Conservation (phyloP, 2,329 filamentous ascomycete species). For the Alternaria sp. region DNA sequence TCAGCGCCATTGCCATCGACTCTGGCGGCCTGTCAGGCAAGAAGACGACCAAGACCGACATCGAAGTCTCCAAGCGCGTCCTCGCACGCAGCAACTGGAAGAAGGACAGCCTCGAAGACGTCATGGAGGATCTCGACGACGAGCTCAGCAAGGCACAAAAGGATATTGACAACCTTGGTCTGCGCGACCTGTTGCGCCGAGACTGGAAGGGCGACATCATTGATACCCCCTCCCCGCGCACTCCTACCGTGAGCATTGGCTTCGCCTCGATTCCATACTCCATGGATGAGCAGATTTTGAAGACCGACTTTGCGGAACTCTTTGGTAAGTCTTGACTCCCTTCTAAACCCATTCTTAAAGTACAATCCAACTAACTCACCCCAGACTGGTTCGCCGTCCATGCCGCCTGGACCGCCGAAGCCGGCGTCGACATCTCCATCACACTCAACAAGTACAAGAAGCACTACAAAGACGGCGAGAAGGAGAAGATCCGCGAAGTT, state of each 20-base stretch:
- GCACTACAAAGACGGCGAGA: slow-evolving; percentile 48
- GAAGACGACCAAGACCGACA: slow-evolving; percentile 50
- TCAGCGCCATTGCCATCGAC: slow-evolving; percentile 57
- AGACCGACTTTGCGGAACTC: slow-evolving; percentile 55
- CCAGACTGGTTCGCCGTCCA: slow-evolving; percentile 56
- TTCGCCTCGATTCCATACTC: slow-evolving; percentile 57
- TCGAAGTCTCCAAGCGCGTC: slow-evolving; percentile 48
- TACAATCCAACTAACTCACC: background rate
- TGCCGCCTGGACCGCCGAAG: slow-evolving; percentile 57
- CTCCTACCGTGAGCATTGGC: slow-evolving; percentile 55
- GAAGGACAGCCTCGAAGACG: slow-evolving; percentile 46
- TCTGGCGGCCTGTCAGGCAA: slow-evolving; percentile 49
- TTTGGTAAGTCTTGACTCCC: slow-evolving; percentile 34
- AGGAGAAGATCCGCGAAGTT: slow-evolving; percentile 56
- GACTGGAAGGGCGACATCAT: slow-evolving; percentile 59
- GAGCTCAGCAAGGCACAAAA: slow-evolving; percentile 52
- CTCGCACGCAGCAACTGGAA: slow-evolving; percentile 54
- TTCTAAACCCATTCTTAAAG: background rate
- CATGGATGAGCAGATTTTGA: slow-evolving; percentile 54
- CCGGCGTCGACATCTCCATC: slow-evolving; percentile 54
- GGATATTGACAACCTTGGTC: slow-evolving; percentile 49
- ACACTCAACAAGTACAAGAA: slow-evolving; percentile 57
- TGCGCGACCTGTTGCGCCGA: slow-evolving; percentile 55
- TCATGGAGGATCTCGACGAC: slow-evolving; percentile 53
- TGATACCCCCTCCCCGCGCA: slow-evolving; percentile 55